phyloP scores from a whole-genome alignment of 192 early-diverging fungal genomes.

The Coemansia asiatica region DNA sequence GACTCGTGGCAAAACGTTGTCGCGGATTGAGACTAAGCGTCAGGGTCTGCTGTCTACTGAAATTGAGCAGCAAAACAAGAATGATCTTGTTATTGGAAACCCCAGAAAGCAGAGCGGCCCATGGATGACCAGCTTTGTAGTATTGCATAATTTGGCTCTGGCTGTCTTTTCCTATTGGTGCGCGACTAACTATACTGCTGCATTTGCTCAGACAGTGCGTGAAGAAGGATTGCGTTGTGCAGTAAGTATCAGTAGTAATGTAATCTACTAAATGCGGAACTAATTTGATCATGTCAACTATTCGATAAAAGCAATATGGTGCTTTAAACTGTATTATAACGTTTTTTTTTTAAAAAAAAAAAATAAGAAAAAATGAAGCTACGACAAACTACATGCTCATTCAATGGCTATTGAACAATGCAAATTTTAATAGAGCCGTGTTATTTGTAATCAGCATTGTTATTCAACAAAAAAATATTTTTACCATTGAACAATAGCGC shows the following conservation, averaged over 20 bases:
- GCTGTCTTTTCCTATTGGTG: slow-evolving; percentile 74
- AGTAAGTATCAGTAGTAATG: slow-evolving; percentile 50
- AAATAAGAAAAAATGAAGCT: not conserved
- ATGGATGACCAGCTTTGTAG: slow-evolving; percentile 76
- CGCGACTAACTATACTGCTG: slow-evolving; percentile 64
- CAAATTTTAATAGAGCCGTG: not conserved
- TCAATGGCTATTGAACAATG: not conserved
- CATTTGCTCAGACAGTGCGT: slow-evolving; percentile 61
- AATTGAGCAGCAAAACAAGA: slow-evolving; percentile 7
- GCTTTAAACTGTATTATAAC: no score
- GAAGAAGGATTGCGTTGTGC: slow-evolving; percentile 62
- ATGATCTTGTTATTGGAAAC: not conserved
- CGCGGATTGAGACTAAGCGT: slow-evolving; percentile 44
- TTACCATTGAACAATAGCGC: not conserved
- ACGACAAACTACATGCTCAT: not conserved
- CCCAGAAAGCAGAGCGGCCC: slow-evolving; percentile 41
- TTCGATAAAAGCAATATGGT: no score
- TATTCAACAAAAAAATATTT: not conserved
- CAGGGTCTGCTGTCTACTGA: slow-evolving; percentile 22
- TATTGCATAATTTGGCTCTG: slow-evolving; percentile 74
- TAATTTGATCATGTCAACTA: not conserved
- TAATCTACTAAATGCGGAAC: not conserved
- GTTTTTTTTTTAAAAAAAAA: no score
- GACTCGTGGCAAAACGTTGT: slow-evolving; percentile 28
- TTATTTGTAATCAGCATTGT: not conserved